A percentile compares a stretch with the other conserved stretches of the same genome.
These are phyloP conservation scores for Phaeophleospora eucalypticola DNA, from an alignment of 2,329 filamentous ascomycete species.

Conservation along the genomic window DNA sequence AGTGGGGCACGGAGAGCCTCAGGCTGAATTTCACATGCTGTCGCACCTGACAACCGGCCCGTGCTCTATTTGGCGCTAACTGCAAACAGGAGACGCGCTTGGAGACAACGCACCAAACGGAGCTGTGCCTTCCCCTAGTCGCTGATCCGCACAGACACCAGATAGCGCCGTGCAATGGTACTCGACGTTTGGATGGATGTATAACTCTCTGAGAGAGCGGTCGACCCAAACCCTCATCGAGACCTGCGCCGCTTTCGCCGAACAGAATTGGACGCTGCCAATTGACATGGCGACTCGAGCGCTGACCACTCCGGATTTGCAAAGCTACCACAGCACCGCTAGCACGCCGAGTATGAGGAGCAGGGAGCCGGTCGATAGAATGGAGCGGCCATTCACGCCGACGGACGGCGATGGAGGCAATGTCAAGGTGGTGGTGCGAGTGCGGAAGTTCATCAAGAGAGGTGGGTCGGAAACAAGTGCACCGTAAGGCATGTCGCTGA, in stretches of 20 bases:
- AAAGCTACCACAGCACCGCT: constrained; percentile 32
- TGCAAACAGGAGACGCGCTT: neutral
- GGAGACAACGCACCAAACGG: neutral
- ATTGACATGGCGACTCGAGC: constrained; percentile 14
- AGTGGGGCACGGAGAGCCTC: neutral
- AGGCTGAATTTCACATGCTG: neutral
- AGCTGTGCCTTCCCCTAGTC: neutral
- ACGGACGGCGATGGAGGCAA: constrained; percentile 43
- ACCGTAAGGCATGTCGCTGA: constrained; percentile 31
- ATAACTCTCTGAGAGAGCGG: constrained; percentile 15
- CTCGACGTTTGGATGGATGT: constrained; percentile 14
- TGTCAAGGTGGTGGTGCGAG: constrained; percentile 50
- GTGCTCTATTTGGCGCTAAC: neutral
- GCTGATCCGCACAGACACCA: neutral
- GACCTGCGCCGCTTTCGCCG: constrained; percentile 17
- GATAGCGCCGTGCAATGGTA: neutral
- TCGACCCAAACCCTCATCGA: constrained; percentile 16
- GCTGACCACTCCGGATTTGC: constrained; percentile 18
- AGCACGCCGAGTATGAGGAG: constrained; percentile 45
- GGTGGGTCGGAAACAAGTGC: constrained; percentile 29
- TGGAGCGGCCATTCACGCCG: constrained; percentile 31
- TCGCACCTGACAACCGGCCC: neutral
- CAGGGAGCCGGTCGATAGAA: constrained; percentile 33
- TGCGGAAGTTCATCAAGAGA: constrained; percentile 45
- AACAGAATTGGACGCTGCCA: constrained; percentile 9